Conservation (phyloP, 2,329 filamentous ascomycete species). For the Colletotrichum limetticola region DNA sequence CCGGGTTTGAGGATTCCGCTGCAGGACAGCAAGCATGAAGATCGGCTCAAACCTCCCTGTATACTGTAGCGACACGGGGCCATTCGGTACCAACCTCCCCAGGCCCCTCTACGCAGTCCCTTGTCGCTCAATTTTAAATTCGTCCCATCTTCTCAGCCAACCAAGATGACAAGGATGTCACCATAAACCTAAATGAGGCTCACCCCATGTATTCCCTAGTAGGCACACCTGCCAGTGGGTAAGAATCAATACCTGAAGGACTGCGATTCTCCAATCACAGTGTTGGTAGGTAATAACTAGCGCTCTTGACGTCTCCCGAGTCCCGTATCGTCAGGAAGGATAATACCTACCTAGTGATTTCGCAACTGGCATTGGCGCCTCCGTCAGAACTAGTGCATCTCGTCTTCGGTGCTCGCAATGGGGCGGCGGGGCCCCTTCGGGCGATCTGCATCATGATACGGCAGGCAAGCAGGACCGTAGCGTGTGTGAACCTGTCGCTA, state of each 20-base stretch:
- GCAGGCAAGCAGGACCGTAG: slow-evolving; percentile 12
- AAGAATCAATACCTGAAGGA: neutral
- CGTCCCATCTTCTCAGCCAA: slow-evolving; percentile 35
- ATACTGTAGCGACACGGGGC: slow-evolving; percentile 13
- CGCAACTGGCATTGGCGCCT: neutral
- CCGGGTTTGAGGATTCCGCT: slow-evolving; percentile 32
- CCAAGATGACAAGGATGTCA: slow-evolving; percentile 20
- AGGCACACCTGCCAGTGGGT: slow-evolving; percentile 3
- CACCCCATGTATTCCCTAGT: slow-evolving; percentile 11
- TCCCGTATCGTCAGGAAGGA: neutral
- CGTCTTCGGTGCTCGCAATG: neutral
- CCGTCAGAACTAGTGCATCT: neutral
- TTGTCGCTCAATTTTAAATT: slow-evolving; percentile 32
- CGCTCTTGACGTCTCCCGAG: neutral
- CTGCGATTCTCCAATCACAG: neutral
- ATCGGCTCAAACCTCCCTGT: slow-evolving; percentile 32
- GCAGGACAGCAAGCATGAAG: slow-evolving; percentile 35
- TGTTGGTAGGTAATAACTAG: neutral
- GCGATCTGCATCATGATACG: slow-evolving; percentile 26
- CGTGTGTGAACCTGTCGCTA: slow-evolving; percentile 10
- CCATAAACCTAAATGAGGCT: slow-evolving; percentile 8
- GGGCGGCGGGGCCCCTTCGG: neutral
- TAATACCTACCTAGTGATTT: neutral
- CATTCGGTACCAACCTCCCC: slow-evolving; percentile 28
- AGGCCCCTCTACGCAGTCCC: neutral